A percentile compares a stretch with the other conserved stretches of the same genome.
These are phyloP conservation scores for Citrus unshiu DNA, from an alignment of 345 rosid species.

Conservation along the genomic window DNA sequence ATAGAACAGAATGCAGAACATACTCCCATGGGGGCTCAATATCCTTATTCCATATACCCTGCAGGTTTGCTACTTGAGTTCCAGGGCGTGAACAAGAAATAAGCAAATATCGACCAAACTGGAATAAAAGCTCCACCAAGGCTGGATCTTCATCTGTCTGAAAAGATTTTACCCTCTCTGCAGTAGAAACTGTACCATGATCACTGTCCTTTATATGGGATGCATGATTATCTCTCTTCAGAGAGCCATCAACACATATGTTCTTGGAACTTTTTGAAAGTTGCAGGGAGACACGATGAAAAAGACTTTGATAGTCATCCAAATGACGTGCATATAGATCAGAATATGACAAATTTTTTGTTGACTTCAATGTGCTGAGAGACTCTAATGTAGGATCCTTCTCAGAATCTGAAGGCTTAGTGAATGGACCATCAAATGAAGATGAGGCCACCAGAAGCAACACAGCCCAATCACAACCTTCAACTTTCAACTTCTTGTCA, in stretches of 20 bases:
- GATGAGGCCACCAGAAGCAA: constrained; percentile 59
- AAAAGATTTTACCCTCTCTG: constrained; percentile 73
- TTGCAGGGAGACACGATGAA: constrained; percentile 70
- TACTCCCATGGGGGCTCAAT: constrained; percentile 89
- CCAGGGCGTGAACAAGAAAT: constrained; percentile 91
- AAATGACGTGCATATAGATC: constrained; percentile 65
- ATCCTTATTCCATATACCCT: constrained; percentile 94
- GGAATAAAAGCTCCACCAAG: constrained; percentile 77
- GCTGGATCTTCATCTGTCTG: constrained; percentile 80
- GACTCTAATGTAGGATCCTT: constrained; percentile 59
- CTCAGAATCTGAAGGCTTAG: constrained; percentile 65
- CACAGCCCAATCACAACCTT: constrained; percentile 79
- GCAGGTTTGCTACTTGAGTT: constrained; percentile 88
- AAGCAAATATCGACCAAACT: constrained; percentile 80
- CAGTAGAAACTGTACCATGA: constrained; percentile 40
- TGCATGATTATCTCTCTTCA: constrained; percentile 11
- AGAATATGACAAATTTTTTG: constrained; percentile 49
- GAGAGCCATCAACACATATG: constrained; percentile 5
- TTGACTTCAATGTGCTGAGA: constrained; percentile 29
- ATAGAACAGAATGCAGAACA: constrained; percentile 20
- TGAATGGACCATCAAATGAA: constrained; percentile 85
- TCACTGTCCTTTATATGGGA: constrained; percentile 17
- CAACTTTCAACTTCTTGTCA: constrained; percentile 60
- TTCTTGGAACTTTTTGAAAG: constrained; percentile 50
- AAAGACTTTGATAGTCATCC: constrained; percentile 78